Evolutionary conservation across 2,329 filamentous ascomycete genomes (phyloP).

Genomic region (Verruconis gallopava): DNA sequence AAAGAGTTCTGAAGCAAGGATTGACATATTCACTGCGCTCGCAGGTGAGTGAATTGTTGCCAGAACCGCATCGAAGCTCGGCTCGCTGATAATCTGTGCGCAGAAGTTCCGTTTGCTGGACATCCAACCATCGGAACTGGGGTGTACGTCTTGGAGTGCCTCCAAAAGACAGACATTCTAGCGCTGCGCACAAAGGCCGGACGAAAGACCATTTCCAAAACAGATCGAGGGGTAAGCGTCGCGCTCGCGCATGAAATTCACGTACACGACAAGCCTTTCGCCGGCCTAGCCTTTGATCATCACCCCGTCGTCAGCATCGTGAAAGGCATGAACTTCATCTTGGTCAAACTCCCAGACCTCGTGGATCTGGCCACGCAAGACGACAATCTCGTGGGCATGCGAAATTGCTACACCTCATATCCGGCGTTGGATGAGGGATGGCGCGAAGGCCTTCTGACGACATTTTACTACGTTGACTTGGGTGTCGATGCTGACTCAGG

Average conservation of each 20-base stretch:
- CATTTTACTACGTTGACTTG: slow-evolving; percentile 47
- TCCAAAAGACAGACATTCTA: slow-evolving; percentile 14
- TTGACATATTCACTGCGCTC: slow-evolving; percentile 49
- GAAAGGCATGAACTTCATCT: slow-evolving; percentile 60
- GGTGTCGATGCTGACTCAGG: slow-evolving; percentile 18
- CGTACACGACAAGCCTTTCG: slow-evolving; percentile 35
- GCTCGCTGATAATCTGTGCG: too few relatives aligned
- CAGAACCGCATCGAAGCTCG: too few relatives aligned
- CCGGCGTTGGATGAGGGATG: slow-evolving; percentile 31
- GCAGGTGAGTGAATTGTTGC: too few relatives aligned
- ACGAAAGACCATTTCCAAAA: slow-evolving; percentile 21
- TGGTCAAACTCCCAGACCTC: slow-evolving; percentile 47
- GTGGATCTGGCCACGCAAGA: slow-evolving; percentile 36
- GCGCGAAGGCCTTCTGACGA: slow-evolving; percentile 38
- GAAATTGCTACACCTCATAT: neutral
- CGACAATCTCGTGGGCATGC: neutral
- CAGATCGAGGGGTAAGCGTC: slow-evolving; percentile 26
- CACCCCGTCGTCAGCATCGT: slow-evolving; percentile 40
- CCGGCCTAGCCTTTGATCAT: slow-evolving; percentile 19
- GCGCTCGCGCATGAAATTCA: slow-evolving; percentile 48
- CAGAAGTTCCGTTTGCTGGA: slow-evolving; percentile 45
- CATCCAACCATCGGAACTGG: slow-evolving; percentile 46
- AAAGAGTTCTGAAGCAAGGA: slow-evolving; percentile 20
- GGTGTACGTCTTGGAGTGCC: slow-evolving; percentile 30
- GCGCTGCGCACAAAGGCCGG: slow-evolving; percentile 32